Conservation (phyloP, 768 basidiomycete genomes). For the Tylopilus subfusipes region DNA sequence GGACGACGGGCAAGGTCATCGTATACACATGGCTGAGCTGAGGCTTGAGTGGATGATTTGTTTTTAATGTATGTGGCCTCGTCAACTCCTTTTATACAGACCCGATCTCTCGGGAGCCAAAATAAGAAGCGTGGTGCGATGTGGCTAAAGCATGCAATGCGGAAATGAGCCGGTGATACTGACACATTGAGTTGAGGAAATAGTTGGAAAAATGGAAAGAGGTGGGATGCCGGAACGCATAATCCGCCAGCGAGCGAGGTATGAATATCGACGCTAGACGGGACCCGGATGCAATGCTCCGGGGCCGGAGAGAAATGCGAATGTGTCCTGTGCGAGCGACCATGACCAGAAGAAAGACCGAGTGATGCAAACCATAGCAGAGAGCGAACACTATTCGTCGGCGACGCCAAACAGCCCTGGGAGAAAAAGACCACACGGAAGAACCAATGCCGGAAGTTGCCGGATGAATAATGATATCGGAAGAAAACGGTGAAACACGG, state of each 20-base stretch:
- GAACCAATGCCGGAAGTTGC: conserved; percentile 33
- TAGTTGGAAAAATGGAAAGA: conserved; percentile 24
- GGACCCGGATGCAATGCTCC: conserved; percentile 30
- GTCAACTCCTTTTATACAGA: conserved; percentile 39
- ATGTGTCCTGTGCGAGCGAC: conserved; percentile 39
- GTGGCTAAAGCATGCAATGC: conserved; percentile 41
- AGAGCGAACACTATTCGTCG: conserved; percentile 31
- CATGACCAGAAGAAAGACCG: conserved; percentile 34
- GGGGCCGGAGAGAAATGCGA: conserved; percentile 16
- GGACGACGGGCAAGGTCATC: conserved; percentile 20
- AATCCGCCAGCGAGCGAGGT: conserved; percentile 38
- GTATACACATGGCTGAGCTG: conserved; percentile 34
- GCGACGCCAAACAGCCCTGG: conserved; percentile 31
- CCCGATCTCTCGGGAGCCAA: conserved; percentile 31
- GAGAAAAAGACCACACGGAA: conserved; percentile 26
- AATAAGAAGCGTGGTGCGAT: conserved; percentile 36
- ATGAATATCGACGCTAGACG: conserved; percentile 43
- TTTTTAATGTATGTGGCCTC: conserved; percentile 32
- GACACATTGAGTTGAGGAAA: conserved; percentile 39
- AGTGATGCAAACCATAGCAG: conserved; percentile 27
- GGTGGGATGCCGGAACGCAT: conserved; percentile 20
- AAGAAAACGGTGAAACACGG: conserved; percentile 25
- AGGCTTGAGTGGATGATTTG: conserved; percentile 18
- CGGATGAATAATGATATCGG: conserved; percentile 44
- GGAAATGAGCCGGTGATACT: conserved; percentile 38